phyloP scores from a whole-genome alignment of 2,329 filamentous ascomycete genomes.

The Talaromyces islandicus region DNA sequence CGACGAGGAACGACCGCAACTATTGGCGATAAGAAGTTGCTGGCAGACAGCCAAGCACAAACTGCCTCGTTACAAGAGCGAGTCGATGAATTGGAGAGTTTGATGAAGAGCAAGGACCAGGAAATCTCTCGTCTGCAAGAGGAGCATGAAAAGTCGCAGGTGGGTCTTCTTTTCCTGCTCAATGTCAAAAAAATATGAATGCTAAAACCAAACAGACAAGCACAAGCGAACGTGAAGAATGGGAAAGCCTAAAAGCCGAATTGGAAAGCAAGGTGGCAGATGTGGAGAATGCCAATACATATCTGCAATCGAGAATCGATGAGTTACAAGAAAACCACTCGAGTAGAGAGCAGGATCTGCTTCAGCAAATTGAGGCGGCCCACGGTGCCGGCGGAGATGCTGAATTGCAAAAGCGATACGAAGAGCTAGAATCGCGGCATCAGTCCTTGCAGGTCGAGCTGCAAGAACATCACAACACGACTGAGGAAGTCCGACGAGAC shows the following conservation, averaged over 20 bases:
- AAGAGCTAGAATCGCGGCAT: constrained; percentile 56
- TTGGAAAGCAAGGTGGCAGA: constrained; percentile 70
- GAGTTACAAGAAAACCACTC: constrained; percentile 64
- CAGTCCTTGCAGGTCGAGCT: constrained; percentile 60
- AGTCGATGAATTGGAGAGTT: constrained; percentile 63
- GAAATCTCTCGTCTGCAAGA: constrained; percentile 58
- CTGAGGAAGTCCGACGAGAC: constrained; percentile 79
- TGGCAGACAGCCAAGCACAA: constrained; percentile 75
- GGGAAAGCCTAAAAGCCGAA: constrained; percentile 56
- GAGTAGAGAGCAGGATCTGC: constrained; percentile 56
- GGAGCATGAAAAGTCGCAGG: constrained; percentile 48
- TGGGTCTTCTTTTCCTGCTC: constrained; percentile 19
- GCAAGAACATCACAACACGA: constrained; percentile 70
- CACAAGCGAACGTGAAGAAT: constrained; percentile 64
- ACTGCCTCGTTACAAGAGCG: constrained; percentile 69
- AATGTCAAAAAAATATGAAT: not conserved
- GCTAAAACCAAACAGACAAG: constrained; percentile 31
- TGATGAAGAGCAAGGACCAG: constrained; percentile 64
- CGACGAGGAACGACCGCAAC: constrained; percentile 46
- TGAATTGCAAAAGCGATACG: constrained; percentile 57
- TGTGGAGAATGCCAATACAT: constrained; percentile 71
- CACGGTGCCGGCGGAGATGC: constrained; percentile 35
- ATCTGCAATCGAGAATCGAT: constrained; percentile 72
- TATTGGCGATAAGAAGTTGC: constrained; percentile 59
- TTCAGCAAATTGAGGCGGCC: constrained; percentile 52